Base-by-base conservation (phyloP, 2,329 filamentous ascomycete species). In the Neonectria neomacrospora region DNA sequence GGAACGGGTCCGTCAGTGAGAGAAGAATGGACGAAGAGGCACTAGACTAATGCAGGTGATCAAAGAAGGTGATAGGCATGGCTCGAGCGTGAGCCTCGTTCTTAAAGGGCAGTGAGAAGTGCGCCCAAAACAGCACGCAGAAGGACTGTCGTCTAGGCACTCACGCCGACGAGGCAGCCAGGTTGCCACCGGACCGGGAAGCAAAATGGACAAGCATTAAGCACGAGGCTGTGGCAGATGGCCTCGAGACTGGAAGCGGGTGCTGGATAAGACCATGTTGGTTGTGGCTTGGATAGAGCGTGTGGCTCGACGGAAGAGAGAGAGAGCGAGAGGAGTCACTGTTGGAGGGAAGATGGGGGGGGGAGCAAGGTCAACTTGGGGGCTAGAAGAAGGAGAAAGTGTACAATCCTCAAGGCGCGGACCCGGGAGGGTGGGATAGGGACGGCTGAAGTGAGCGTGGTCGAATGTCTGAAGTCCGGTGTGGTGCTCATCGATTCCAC, bases 21-120 rank as follows among this genome's bases (percentile, higher is more conserved):
- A 68, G 65, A 66, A 66, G 71, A 70, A 70, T 70, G 58, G 53
- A 57, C 57, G 52, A 66, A 68, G 58, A 61, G 59, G 63, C 67
- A 65, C 64, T 71, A 53, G 61, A 50, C 42, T 56, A 64, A 70
- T 70, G 69, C 71, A 73, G 71, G 68, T 73, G 71, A 73, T 73
- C 71, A 73, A 72, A 73, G 69, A 71, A 59, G 30, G 28, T 54
- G 32, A 42, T 20, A 65, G 58, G 51, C 23, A 16, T 37, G 41
- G 47, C 41, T 53, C 50, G n/a, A 63, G 52, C 47, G 45, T 53
- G 57, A 53, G 28, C 39, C 55, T 62, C 37, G 22, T 47, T 50
- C 32, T 61, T 63, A 56, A 58, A 64, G 42, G 54, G 30, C 41
- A 23, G 28, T 26, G 5, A 20, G 20, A 12, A 20, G 20, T 11